Evolutionary conservation across 2,329 filamentous ascomycete genomes (phyloP).

Genomic region (Diaporthe longicolla): DNA sequence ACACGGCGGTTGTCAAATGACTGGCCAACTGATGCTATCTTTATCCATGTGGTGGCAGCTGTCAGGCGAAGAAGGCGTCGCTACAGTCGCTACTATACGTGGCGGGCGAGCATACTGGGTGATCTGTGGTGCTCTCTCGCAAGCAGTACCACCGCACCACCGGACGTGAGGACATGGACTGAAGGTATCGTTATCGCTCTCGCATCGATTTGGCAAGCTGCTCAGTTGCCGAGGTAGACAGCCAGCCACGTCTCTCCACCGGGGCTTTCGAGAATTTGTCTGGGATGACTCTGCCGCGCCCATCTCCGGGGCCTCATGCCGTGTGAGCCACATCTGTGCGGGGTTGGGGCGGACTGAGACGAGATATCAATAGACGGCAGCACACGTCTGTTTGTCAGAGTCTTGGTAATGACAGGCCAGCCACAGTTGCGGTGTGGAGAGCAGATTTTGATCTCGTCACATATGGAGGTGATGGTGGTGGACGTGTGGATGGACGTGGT

Average conservation of each 20-base stretch:
- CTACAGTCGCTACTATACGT: no score
- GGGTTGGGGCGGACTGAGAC: background rate
- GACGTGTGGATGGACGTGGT: conserved; percentile 12
- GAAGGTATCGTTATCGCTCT: conserved; percentile 6
- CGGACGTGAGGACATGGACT: background rate
- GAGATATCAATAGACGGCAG: conserved; percentile 13
- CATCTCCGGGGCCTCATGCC: background rate
- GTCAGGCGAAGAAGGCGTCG: background rate
- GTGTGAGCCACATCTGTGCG: conserved; percentile 13
- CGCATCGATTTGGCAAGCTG: background rate
- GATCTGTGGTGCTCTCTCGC: background rate
- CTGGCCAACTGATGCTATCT: background rate
- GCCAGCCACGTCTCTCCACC: conserved; percentile 16
- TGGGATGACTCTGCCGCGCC: conserved; percentile 11
- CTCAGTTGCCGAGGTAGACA: conserved; percentile 7
- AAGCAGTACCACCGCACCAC: background rate
- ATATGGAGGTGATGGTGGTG: conserved; percentile 2
- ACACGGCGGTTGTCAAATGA: background rate
- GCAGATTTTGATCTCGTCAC: conserved; percentile 12
- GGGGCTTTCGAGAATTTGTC: background rate
- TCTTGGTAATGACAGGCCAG: conserved; percentile 12
- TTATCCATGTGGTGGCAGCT: background rate
- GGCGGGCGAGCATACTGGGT: background rate
- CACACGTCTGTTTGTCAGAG: background rate
- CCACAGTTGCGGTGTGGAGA: conserved; percentile 34